phyloP scores from a whole-genome alignment of 108 stramenopile genomes.

The Mediolabrus comicus region DNA sequence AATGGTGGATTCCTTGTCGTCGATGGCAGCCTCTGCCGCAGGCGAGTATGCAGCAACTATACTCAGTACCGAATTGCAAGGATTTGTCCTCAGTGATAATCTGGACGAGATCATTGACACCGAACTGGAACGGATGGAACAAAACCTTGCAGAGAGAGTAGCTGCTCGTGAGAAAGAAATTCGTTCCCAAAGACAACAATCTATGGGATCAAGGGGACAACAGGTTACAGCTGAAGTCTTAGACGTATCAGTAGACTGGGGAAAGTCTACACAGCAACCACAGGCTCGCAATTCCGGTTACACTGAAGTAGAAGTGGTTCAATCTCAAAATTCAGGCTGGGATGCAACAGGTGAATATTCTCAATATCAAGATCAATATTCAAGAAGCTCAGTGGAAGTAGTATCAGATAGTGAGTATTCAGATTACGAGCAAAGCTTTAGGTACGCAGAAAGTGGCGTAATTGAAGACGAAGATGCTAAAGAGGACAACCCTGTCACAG shows the following conservation, averaged over 20 bases:
- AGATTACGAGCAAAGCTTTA: constrained; percentile 53
- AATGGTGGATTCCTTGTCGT: constrained; percentile 30
- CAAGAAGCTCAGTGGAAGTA: constrained; percentile 49
- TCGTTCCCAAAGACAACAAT: not conserved
- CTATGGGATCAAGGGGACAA: not conserved
- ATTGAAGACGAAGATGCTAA: constrained; percentile 33
- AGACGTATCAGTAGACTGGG: not conserved
- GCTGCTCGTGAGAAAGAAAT: constrained; percentile 37
- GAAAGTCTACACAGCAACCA: not conserved
- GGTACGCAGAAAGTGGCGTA: constrained; percentile 38
- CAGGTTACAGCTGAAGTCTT: constrained; percentile 13
- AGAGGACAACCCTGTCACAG: constrained; percentile 36
- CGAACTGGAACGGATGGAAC: constrained; percentile 34
- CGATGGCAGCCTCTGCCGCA: constrained; percentile 28
- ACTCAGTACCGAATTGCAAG: constrained; percentile 38
- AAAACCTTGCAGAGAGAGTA: constrained; percentile 38
- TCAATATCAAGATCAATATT: constrained; percentile 3
- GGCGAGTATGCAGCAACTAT: constrained; percentile 28
- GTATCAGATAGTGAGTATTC: constrained; percentile 71
- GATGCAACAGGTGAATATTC: not conserved
- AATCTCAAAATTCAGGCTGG: constrained; percentile 7
- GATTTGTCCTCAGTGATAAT: constrained; percentile 49
- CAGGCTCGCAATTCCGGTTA: not conserved
- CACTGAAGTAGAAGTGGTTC: constrained; percentile 41
- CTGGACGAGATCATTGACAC: constrained; percentile 43